Evolutionary conservation across 495 filamentous ascomycete genomes (phyloP).

Genomic region (Penicillium canariense): DNA sequence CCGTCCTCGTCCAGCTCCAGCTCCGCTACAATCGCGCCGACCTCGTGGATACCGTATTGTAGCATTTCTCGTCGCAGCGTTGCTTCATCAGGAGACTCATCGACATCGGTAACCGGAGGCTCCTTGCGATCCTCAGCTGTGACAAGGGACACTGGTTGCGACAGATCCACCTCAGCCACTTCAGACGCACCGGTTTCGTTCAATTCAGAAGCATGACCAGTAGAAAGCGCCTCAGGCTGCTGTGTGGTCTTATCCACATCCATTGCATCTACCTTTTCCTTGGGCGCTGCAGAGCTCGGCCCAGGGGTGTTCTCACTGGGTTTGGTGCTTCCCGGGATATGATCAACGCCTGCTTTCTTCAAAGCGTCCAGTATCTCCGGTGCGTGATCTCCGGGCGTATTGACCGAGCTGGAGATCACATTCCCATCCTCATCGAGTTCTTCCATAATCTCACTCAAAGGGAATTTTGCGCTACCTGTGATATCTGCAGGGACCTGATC

Average conservation of each 20-base stretch:
- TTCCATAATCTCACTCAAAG: constrained; percentile 84
- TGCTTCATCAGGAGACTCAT: constrained; percentile 78
- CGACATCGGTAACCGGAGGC: constrained; percentile 36
- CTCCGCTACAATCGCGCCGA: constrained; percentile 91
- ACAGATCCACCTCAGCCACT: constrained; percentile 13
- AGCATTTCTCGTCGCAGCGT: constrained; percentile 86
- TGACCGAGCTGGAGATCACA: constrained; percentile 63
- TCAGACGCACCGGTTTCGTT: constrained; percentile 4
- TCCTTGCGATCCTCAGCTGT: constrained; percentile 26
- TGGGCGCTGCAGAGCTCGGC: neutral
- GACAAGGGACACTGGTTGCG: constrained; percentile 21
- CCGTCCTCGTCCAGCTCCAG: constrained; percentile 75
- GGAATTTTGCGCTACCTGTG: constrained; percentile 43
- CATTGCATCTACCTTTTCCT: neutral
- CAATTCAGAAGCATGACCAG: neutral
- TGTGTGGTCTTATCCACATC: neutral
- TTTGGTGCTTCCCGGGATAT: constrained; percentile 37
- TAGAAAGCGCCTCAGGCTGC: neutral
- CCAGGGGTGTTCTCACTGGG: constrained; percentile 2
- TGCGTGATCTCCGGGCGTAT: constrained; percentile 58
- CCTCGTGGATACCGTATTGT: constrained; percentile 79
- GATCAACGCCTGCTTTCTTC: constrained; percentile 65
- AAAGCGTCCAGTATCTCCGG: constrained; percentile 64
- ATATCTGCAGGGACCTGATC: constrained; percentile 24
- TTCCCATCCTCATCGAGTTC: constrained; percentile 92